Evolutionary conservation across 129 eudicot species (phyloP), one percentile per base, ranked within the genome.

Genomic region (Arctium lappa): DNA sequence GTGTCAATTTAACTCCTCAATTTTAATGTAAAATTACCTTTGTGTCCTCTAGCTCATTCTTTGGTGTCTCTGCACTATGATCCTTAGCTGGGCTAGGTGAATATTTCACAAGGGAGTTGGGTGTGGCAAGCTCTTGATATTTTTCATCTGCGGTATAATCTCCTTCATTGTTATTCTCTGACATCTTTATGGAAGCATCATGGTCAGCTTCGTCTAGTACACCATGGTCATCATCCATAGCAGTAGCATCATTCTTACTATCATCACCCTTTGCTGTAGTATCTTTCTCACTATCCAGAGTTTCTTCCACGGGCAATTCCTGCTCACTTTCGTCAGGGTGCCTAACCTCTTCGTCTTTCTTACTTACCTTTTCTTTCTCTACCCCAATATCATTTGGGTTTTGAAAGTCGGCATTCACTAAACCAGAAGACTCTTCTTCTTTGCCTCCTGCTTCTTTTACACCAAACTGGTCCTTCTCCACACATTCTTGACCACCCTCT

Each of bases 121-220:
- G 88, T n/a, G 87, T 86, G 18, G 69, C 79, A 34, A 82, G 78
- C 76, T 86, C 87, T 66, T 80, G 91, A 81, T 80, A 81, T 65
- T 63, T 80, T 50, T 73, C 89, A 73, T 79, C 63, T 22, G 62
- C 63, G n/a, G 56, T 62, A 75, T 50, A 34, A 29, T 56, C 78
- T 65, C 68, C 86, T 33, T 86, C 89, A 30, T 56, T 42, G 63
- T 82, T 75, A 31, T 53, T 74, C 63, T 89, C 86, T n/a, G 78
- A 56, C 70, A 81, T 68, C 68, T 89, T 85, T 72, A 62, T 50
- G 39, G 63, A 50, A 30, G 76, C 75, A 38, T 77, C 69, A 73
- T 79, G 44, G 18, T 65, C 86, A 82, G 38, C 71, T 73, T 72
- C 83, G 15, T 78, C 71, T 34, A 79, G 39, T 56, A 74, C 85